Evolutionary conservation across 306 rosid species (phyloP).

Genomic region (Lagenaria siceraria): DNA sequence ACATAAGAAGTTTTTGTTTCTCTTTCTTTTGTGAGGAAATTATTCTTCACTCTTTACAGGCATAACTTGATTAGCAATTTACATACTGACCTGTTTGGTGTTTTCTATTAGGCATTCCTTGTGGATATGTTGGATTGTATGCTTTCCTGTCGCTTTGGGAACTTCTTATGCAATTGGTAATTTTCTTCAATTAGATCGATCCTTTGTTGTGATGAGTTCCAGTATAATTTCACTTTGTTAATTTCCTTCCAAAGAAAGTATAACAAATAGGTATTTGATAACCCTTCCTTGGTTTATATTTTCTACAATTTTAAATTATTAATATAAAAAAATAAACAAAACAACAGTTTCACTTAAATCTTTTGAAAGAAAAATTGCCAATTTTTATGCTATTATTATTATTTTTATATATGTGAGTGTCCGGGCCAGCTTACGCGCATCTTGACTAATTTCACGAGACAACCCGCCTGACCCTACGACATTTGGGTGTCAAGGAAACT

Average conservation of each 20-base stretch:
- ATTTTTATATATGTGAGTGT: no score
- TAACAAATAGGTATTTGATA: not conserved
- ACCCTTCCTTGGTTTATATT: not conserved
- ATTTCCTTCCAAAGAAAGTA: not conserved
- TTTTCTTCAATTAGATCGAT: conserved; percentile 10
- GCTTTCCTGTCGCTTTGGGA: conserved; percentile 91
- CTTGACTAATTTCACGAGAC: no score
- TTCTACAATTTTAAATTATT: not conserved
- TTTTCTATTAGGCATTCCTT: conserved; percentile 52
- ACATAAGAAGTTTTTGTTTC: not conserved
- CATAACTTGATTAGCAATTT: not conserved
- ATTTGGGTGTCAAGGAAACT: no score
- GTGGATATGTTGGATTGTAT: conserved; percentile 82
- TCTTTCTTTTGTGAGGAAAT: not conserved
- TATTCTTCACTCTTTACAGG: conserved; percentile 9
- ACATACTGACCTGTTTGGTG: not conserved
- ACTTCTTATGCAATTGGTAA: conserved; percentile 92
- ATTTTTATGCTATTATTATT: no score
- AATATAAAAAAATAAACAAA: not conserved
- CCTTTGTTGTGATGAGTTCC: not conserved
- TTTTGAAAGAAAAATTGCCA: no score
- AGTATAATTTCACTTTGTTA: not conserved
- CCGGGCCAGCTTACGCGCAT: no score
- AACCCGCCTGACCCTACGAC: no score
- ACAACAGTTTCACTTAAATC: no score